Conservation (phyloP, 2,329 filamentous ascomycete genomes). For the Neonectria hederae region DNA sequence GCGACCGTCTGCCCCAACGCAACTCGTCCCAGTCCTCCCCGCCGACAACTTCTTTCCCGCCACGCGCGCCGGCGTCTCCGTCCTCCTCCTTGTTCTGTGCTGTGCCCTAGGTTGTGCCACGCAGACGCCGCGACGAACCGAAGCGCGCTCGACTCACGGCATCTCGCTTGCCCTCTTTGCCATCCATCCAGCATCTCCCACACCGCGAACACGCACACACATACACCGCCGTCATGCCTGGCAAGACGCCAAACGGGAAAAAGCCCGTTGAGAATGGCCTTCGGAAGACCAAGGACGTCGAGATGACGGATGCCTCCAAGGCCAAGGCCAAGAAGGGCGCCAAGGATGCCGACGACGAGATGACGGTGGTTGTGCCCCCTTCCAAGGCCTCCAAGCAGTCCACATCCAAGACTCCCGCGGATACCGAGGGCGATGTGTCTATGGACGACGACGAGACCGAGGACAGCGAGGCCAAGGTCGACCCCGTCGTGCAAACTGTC, state of each 20-base stretch:
- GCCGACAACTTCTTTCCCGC: constrained; percentile 13
- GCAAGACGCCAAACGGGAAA: constrained; percentile 78
- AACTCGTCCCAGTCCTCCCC: constrained; percentile 4
- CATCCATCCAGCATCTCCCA: constrained; percentile 22
- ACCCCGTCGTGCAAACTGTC: constrained; percentile 68
- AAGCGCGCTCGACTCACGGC: constrained; percentile 41
- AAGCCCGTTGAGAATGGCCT: constrained; percentile 75
- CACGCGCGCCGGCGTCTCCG: constrained; percentile 2
- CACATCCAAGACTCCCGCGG: constrained; percentile 62
- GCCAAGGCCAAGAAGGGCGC: constrained; percentile 69
- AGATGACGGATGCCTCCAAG: constrained; percentile 76
- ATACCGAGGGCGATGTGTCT: constrained; percentile 74
- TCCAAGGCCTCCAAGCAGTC: constrained; percentile 71
- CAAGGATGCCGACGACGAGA: constrained; percentile 79
- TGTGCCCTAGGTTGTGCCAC: constrained; percentile 19
- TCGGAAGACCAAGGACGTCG: constrained; percentile 70
- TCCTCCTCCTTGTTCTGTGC: constrained; percentile 4
- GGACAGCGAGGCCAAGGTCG: constrained; percentile 64
- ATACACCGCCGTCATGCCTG: constrained; percentile 64
- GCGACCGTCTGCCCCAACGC: constrained; percentile 12
- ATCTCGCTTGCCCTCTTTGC: constrained; percentile 33
- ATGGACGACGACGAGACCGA: constrained; percentile 71
- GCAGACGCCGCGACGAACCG: constrained; percentile 36
- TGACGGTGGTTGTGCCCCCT: constrained; percentile 82
- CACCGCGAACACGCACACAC: constrained; percentile 20